Evolutionary conservation across 352 stramenopile genomes (phyloP).

Genomic region (Globisporangium apiculatum): DNA sequence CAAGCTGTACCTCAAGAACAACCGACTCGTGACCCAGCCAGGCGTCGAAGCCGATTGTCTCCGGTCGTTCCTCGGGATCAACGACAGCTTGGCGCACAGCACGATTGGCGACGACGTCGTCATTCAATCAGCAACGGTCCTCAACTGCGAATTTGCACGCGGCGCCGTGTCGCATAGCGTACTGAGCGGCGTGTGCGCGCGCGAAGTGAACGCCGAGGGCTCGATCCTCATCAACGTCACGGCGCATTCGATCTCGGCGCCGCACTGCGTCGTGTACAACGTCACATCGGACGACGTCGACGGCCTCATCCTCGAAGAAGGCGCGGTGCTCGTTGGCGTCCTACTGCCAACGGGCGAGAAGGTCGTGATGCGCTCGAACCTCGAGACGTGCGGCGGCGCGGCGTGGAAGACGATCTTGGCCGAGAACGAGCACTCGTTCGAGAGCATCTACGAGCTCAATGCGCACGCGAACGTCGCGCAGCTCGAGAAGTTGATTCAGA

Average conservation of each 20-base stretch:
- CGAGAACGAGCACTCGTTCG: constrained; percentile 92
- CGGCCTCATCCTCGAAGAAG: constrained; percentile 88
- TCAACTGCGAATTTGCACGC: constrained; percentile 71
- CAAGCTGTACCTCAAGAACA: constrained; percentile 98
- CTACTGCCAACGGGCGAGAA: constrained; percentile 89
- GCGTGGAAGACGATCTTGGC: constrained; percentile 92
- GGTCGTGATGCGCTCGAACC: constrained; percentile 88
- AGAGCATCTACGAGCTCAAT: constrained; percentile 94
- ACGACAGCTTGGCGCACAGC: constrained; percentile 70
- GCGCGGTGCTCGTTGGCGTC: constrained; percentile 93
- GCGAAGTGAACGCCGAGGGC: constrained; percentile 89
- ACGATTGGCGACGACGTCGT: constrained; percentile 45
- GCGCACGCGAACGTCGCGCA: constrained; percentile 78
- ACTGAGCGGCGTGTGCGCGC: constrained; percentile 87
- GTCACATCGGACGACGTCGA: constrained; percentile 89
- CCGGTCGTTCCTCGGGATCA: constrained; percentile 75
- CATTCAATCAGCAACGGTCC: constrained; percentile 62
- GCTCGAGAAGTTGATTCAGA: constrained; percentile 82
- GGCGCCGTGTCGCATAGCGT: constrained; percentile 73
- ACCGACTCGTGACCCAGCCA: constrained; percentile 88
- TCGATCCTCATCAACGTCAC: constrained; percentile 98
- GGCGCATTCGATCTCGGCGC: constrained; percentile 92
- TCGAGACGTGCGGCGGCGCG: constrained; percentile 91
- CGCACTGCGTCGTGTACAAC: constrained; percentile 96
- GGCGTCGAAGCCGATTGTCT: constrained; percentile 77